phyloP scores from a whole-genome alignment of 306 rosid genomes.

The Fragaria ananassa region DNA sequence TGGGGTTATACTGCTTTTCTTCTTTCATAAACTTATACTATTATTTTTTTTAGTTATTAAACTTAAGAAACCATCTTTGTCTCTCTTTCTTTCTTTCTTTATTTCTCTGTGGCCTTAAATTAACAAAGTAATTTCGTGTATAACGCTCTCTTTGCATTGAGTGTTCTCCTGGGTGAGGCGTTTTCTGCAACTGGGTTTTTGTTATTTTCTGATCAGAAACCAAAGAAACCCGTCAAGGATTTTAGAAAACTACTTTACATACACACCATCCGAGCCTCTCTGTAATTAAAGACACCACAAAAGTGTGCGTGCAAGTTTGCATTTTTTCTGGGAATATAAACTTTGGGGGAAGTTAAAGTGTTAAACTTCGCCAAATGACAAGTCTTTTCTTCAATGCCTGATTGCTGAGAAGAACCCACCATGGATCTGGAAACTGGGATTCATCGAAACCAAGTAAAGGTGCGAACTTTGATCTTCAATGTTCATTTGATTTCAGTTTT shows the following conservation, averaged over 20 bases:
- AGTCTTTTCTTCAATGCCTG: slow-evolving; percentile 30
- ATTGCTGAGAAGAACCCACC: slow-evolving; percentile 29
- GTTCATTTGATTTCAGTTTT: slow-evolving; percentile 1
- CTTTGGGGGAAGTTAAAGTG: slow-evolving; percentile 18
- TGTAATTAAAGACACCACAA: neutral
- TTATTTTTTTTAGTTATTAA: neutral
- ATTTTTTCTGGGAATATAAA: slow-evolving; percentile 7
- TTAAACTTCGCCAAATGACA: neutral
- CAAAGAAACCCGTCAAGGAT: slow-evolving; percentile 5
- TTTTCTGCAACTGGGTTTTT: neutral
- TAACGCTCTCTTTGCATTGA: slow-evolving; percentile 23
- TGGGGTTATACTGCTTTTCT: slow-evolving; percentile 10
- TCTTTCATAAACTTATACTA: neutral
- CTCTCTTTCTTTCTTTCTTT: neutral
- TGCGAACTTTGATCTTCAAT: slow-evolving; percentile 25
- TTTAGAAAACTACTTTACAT: slow-evolving; percentile 6
- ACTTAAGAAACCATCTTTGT: neutral
- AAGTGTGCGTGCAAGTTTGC: neutral
- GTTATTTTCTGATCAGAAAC: neutral
- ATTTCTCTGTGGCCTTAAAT: neutral
- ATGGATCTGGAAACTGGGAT: slow-evolving; percentile 81
- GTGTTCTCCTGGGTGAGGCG: slow-evolving; percentile 4
- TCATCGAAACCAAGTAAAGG: slow-evolving; percentile 50
- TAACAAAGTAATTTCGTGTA: slow-evolving; percentile 10
- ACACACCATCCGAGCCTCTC: slow-evolving; percentile 1